phyloP scores from a whole-genome alignment of 345 rosid genomes.

The Barbarea vulgaris region DNA sequence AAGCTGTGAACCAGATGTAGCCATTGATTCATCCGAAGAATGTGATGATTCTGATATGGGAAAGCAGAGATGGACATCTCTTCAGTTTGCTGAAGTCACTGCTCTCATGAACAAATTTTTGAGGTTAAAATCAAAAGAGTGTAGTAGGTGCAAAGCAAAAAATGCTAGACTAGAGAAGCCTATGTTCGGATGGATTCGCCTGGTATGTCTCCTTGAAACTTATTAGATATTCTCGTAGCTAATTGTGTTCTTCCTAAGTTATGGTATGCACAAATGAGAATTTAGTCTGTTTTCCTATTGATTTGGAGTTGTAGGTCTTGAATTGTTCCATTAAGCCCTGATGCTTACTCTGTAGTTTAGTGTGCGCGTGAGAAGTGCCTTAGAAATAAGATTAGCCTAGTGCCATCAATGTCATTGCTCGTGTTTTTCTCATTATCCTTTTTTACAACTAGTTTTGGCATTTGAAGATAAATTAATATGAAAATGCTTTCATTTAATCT shows the following conservation, averaged over 20 bases:
- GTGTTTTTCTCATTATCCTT: not conserved
- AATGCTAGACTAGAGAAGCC: slow-evolving; percentile 62
- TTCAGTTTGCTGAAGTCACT: slow-evolving; percentile 70
- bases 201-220: slow-evolving; percentile 52
- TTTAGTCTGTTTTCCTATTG: not conserved
- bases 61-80: slow-evolving; percentile 73
- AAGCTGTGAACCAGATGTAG: slow-evolving; percentile 22
- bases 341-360: slow-evolving; percentile 17
- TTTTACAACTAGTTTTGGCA: slow-evolving; percentile 15
- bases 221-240: slow-evolving; percentile 9
- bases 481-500: slow-evolving; percentile 14
- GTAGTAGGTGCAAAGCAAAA: slow-evolving; percentile 48
- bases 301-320: slow-evolving; percentile 2
- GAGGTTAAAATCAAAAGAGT: slow-evolving; percentile 48
- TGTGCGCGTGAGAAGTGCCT: slow-evolving; percentile 8
- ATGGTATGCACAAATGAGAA: slow-evolving; percentile 3
- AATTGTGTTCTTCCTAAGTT: not conserved
- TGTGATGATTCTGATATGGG: slow-evolving; percentile 33
- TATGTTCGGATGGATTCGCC: slow-evolving; percentile 73
- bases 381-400: slow-evolving; percentile 12
- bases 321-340: not conserved
- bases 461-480: slow-evolving; percentile 1
- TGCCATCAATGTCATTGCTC: slow-evolving; percentile 12
- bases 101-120: slow-evolving; percentile 55
- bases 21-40: slow-evolving; percentile 36